Percentiles rank a stretch among this genome's conserved stretches.
Conservation (phyloP, 2,329 filamentous ascomycete species). For the Dothistroma septosporum region DNA sequence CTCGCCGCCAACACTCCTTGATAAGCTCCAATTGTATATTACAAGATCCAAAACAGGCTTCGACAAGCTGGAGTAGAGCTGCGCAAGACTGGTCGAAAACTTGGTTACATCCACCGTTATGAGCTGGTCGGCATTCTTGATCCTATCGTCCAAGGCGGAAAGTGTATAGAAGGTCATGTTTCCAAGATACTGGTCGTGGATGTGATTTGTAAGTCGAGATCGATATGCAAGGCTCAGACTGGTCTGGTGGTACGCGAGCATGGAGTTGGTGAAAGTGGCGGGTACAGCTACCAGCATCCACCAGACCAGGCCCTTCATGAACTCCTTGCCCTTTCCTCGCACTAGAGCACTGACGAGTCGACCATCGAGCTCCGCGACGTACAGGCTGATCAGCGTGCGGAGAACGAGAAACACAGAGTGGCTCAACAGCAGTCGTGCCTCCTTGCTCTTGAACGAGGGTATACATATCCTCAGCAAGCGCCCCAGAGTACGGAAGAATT, state of each 20-base stretch:
- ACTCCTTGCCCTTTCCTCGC: slow-evolving; percentile 84
- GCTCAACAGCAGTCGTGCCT: slow-evolving; percentile 77
- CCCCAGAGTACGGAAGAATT: slow-evolving; percentile 74
- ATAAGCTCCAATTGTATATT: slow-evolving; percentile 93
- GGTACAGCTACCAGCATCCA: slow-evolving; percentile 98
- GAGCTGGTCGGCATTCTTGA: slow-evolving; percentile 97
- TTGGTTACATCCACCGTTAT: slow-evolving; percentile 95
- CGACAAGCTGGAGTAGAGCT: slow-evolving; percentile 92
- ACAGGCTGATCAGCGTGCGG: slow-evolving; percentile 85
- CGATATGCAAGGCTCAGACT: slow-evolving; percentile 90
- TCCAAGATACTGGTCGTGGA: slow-evolving; percentile 94
- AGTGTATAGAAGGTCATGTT: slow-evolving; percentile 97
- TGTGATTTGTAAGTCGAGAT: slow-evolving; percentile 85
- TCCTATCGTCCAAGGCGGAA: slow-evolving; percentile 89
- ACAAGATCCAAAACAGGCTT: slow-evolving; percentile 94
- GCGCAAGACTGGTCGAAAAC: slow-evolving; percentile 91
- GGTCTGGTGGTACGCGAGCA: slow-evolving; percentile 97
- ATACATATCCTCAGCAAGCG: slow-evolving; percentile 80
- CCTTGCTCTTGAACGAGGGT: slow-evolving; percentile 83
- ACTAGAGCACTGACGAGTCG: slow-evolving; percentile 88
- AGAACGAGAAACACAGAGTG: slow-evolving; percentile 91
- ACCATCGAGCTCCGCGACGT: slow-evolving; percentile 94
- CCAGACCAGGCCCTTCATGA: slow-evolving; percentile 83
- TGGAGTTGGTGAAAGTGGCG: slow-evolving; percentile 93
- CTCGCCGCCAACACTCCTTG: slow-evolving; percentile 91